A percentile compares a stretch with the other conserved stretches of the same genome.
Evolutionary conservation across 805 yeast species (phyloP).

Genomic region (Candida dajiaensis): DNA sequence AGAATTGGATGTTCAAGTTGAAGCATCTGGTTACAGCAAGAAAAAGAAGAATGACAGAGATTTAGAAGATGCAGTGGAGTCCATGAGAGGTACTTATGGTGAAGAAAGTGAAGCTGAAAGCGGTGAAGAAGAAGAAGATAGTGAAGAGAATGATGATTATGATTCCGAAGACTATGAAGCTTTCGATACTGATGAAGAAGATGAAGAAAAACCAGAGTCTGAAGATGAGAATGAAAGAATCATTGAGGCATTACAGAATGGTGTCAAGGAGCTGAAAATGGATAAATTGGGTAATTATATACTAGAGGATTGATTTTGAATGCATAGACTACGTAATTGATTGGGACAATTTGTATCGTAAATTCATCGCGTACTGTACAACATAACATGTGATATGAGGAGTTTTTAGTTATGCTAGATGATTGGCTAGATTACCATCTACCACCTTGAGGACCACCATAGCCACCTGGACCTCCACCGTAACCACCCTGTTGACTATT

Average conservation of each 20-base stretch:
- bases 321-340: neutral
- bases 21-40: conserved; percentile 80
- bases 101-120: conserved; percentile 25
- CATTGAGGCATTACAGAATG: conserved; percentile 61
- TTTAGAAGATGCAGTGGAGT: conserved; percentile 67
- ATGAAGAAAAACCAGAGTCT: conserved; percentile 41
- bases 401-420: too few relatives aligned
- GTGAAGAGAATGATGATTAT: conserved; percentile 22
- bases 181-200: conserved; percentile 16
- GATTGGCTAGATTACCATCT: neutral
- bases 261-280: conserved; percentile 63
- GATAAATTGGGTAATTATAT: conserved; percentile 81
- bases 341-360: neutral
- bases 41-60: conserved; percentile 54
- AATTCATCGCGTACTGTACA: neutral
- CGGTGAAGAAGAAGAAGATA: conserved; percentile 35
- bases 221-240: conserved; percentile 57
- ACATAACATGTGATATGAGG: too few relatives aligned
- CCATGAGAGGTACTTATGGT: conserved; percentile 47
- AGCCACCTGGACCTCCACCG: conserved; percentile 12
- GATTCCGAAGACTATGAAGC: conserved; percentile 23
- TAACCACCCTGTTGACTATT: conserved; percentile 8
- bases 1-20: conserved; percentile 76
- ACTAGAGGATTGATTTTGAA: conserved; percentile 34
- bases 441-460: neutral